Evolutionary conservation across 768 basidiomycete genomes (phyloP).

Genomic region (Psilocybe cyanescens): DNA sequence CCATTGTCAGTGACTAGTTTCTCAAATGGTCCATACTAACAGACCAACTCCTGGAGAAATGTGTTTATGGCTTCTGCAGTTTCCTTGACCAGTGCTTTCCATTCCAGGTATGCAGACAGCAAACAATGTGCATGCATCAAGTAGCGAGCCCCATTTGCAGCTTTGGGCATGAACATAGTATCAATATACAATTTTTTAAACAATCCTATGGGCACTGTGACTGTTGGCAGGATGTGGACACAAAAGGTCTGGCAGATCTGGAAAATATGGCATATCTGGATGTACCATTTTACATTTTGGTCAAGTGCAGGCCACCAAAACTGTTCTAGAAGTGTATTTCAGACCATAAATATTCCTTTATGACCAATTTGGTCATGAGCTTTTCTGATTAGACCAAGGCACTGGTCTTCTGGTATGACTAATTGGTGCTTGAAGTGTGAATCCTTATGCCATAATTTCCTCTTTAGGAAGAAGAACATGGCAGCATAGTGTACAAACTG

Average conservation of each 20-base stretch:
- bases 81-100: no score
- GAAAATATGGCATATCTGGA: slow-evolving; percentile 39
- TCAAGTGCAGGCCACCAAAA: slow-evolving; percentile 28
- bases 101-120: no score
- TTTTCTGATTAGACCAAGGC: slow-evolving; percentile 14
- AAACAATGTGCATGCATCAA: no score
- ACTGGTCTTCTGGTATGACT: background rate
- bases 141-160: no score
- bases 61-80: no score
- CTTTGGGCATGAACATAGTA: no score
- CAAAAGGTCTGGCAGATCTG: slow-evolving; percentile 27
- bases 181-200: slow-evolving; percentile 32
- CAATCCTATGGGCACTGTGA: slow-evolving; percentile 21
- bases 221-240: slow-evolving; percentile 24
- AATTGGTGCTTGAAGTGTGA: slow-evolving; percentile 24
- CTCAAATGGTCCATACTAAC: slow-evolving; percentile 31
- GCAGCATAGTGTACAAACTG: no score
- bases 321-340: slow-evolving; percentile 16
- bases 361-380: slow-evolving; percentile 31
- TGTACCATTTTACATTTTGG: slow-evolving; percentile 30
- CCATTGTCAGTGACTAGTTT: slow-evolving; percentile 36
- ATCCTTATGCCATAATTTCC: slow-evolving; percentile 19
- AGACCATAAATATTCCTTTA: slow-evolving; percentile 25
- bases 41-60: slow-evolving; percentile 33
- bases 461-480: slow-evolving; percentile 17